Evolutionary conservation across 805 yeast genomes (phyloP).

Genomic region (Cyberlindnera subsufficiens): DNA sequence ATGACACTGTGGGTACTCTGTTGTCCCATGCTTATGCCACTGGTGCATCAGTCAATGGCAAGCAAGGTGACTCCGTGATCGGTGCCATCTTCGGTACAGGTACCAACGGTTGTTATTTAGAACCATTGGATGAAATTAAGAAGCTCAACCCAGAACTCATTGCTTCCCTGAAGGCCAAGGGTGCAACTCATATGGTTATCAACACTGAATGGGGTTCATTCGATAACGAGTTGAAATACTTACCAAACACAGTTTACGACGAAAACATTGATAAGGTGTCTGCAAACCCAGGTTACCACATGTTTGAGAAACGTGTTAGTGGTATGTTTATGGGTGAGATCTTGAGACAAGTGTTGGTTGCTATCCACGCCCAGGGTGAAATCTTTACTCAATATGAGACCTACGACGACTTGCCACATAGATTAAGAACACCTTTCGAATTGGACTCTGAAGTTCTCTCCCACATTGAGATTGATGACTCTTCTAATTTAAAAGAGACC

Average conservation of each 20-base stretch:
- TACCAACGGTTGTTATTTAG: constrained; percentile 93
- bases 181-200: constrained; percentile 70
- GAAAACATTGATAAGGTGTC: constrained; percentile 62
- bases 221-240: constrained; percentile 69
- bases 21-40: constrained; percentile 82
- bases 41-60: constrained; percentile 42
- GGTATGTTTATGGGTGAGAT: constrained; percentile 95
- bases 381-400: constrained; percentile 49
- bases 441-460: constrained; percentile 82
- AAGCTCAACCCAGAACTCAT: constrained; percentile 54
- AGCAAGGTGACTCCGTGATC: constrained; percentile 69
- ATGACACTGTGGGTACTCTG: constrained; percentile 94
- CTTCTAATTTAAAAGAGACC: constrained; percentile 65
- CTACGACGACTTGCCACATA: constrained; percentile 41
- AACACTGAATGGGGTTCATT: constrained; percentile 99
- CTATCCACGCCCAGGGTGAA: constrained; percentile 52
- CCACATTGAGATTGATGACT: constrained; percentile 77
- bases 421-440: constrained; percentile 71
- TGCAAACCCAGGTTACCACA: constrained; percentile 79
- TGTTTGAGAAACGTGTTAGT: constrained; percentile 87
- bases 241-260: constrained; percentile 82
- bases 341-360: constrained; percentile 66
- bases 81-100: constrained; percentile 98
- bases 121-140: constrained; percentile 63
- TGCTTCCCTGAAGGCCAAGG: constrained; percentile 32